phyloP scores from a whole-genome alignment of 306 rosid species.

The Quercus agrifolia region DNA sequence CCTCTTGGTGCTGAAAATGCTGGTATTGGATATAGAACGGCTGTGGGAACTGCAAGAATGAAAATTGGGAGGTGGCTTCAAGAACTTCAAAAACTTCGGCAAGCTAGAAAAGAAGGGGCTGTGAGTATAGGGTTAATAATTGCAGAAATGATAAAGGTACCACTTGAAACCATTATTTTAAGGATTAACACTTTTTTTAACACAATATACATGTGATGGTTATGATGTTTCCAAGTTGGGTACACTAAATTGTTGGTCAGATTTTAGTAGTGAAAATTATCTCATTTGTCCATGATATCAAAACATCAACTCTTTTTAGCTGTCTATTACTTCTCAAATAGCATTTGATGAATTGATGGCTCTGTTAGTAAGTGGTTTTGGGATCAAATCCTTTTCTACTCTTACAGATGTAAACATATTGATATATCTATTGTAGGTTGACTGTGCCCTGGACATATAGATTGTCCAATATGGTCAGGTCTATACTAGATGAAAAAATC shows the following conservation, averaged over 20 bases:
- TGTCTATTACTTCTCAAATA: neutral
- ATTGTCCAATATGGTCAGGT: neutral
- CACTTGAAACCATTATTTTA: neutral
- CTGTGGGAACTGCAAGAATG: slow-evolving; percentile 86
- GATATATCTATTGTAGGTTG: neutral
- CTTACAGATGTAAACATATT: neutral
- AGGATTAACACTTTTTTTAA: neutral
- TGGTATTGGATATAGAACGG: slow-evolving; percentile 87
- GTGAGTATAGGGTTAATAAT: slow-evolving; percentile 80
- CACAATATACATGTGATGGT: neutral
- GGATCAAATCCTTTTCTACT: neutral
- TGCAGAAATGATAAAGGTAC: slow-evolving; percentile 95
- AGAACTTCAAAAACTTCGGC: slow-evolving; percentile 95
- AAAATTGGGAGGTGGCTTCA: slow-evolving; percentile 98
- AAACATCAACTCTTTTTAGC: neutral
- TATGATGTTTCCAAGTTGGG: neutral
- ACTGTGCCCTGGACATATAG: neutral
- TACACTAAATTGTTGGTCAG: neutral
- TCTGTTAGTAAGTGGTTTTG: neutral
- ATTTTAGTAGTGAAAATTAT: neutral
- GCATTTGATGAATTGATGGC: neutral
- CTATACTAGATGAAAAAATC: neutral
- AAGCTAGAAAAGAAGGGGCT: slow-evolving; percentile 99
- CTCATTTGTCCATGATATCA: neutral
- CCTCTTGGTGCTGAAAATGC: slow-evolving; percentile 73